Evolutionary conservation across 106 monocot genomes (phyloP), one percentile per base, ranked within the genome.

Genomic region (Apostasia shenzhenica): DNA sequence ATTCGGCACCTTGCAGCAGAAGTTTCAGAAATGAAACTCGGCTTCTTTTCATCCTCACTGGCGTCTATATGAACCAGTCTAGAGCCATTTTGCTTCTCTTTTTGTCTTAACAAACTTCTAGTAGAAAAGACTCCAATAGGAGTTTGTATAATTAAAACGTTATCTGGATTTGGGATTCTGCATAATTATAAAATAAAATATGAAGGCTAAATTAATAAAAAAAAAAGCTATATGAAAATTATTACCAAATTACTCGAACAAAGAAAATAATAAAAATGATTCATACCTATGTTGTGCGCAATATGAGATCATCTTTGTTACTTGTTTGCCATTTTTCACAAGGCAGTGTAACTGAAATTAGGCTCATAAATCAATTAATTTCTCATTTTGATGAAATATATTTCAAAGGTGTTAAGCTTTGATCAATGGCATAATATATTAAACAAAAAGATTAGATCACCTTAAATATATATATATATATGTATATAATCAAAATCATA

Each of bases 221-320:
- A 48, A 3, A 51, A 44, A 50, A 59, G 26, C 26, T 26, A 38
- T 48, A 42, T 13, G 49, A 54, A 54, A 57, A 58, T 64, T 12
- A 43, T 38, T 56, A 10, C 40, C 40, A 14, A 66, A 48, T 41
- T 1, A 26, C 0, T 26, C 26, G 26, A 26, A 26, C 26, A 26
- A n/a, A 64, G 0, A 54, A 64, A 43, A 11, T 0, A 55, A 10
- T 46, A 55, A 38, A 46, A 45, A 26, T 43, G 50, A 50, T 50
- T n/a, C 43, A 73, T 76, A 99, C 99, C 87, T 81, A 68, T 99
- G 99, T 72, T 83, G 62, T 13, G 85, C 70, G 73, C 99, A 99
- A 70, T 99, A 93, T n/a, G 99, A 93, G 47, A 93, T 75, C 84
- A 87, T 85, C 67, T 83, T 90, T 71, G 90, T 87, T 55, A 83